Conservation (phyloP, 495 filamentous ascomycete species). For the Aspergillus incahuasiensis region DNA sequence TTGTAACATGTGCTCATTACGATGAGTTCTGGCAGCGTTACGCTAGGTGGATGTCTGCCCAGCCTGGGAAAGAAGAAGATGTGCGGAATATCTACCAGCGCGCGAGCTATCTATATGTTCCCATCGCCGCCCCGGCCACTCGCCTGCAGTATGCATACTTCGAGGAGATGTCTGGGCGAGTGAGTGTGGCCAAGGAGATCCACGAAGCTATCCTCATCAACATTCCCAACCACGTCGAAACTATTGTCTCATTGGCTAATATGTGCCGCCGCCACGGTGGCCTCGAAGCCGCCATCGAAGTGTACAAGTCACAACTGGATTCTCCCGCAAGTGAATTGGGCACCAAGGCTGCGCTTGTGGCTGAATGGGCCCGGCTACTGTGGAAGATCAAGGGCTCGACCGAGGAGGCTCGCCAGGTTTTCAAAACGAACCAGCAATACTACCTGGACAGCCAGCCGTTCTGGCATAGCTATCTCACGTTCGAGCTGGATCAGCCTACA, state of each 20-base stretch:
- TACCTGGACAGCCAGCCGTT: slow-evolving; percentile 86
- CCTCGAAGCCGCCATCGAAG: slow-evolving; percentile 78
- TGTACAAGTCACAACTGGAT: slow-evolving; percentile 78
- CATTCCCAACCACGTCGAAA: slow-evolving; percentile 75
- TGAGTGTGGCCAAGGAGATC: slow-evolving; percentile 76
- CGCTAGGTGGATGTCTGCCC: slow-evolving; percentile 91
- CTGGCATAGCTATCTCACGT: slow-evolving; percentile 84
- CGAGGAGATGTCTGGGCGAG: slow-evolving; percentile 74
- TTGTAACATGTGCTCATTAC: slow-evolving; percentile 90
- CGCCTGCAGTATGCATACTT: slow-evolving; percentile 92
- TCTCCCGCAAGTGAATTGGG: slow-evolving; percentile 65
- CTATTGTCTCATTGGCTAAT: slow-evolving; percentile 85
- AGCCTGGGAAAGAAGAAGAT: slow-evolving; percentile 80
- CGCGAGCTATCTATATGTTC: slow-evolving; percentile 76
- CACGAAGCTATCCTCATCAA: slow-evolving; percentile 70
- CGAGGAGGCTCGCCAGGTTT: slow-evolving; percentile 83
- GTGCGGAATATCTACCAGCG: slow-evolving; percentile 90
- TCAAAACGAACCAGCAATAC: slow-evolving; percentile 74
- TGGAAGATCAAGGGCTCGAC: slow-evolving; percentile 87
- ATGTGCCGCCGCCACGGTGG: slow-evolving; percentile 79
- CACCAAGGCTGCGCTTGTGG: slow-evolving; percentile 81
- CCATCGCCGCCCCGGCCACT: slow-evolving; percentile 73
- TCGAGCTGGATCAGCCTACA: slow-evolving; percentile 86
- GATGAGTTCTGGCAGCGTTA: slow-evolving; percentile 98
- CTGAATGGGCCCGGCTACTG: slow-evolving; percentile 82